phyloP scores from a whole-genome alignment of 768 basidiomycete genomes.

The Rickenella mellea region DNA sequence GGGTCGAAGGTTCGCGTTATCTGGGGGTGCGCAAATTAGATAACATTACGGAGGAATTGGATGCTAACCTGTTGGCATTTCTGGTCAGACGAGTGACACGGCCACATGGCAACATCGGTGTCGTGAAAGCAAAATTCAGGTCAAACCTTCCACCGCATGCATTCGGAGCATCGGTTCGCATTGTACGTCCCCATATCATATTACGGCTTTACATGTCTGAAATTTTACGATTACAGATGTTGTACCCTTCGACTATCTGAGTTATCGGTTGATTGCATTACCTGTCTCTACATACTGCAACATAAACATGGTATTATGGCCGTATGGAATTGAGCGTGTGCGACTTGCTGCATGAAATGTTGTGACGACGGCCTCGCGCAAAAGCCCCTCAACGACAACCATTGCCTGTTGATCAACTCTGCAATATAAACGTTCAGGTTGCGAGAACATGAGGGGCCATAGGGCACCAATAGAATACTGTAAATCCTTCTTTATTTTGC shows the following conservation, averaged over 20 bases:
- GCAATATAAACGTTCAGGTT: too few species aligned
- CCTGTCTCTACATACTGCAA: too few species aligned
- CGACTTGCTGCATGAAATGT: too few species aligned
- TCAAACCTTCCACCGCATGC: slow-evolving; percentile 91
- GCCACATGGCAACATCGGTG: slow-evolving; percentile 89
- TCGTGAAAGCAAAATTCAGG: slow-evolving; percentile 94
- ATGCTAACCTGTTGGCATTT: slow-evolving; percentile 1
- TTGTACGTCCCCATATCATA: slow-evolving; percentile 47
- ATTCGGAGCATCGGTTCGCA: slow-evolving; percentile 87
- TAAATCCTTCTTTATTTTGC: too few species aligned
- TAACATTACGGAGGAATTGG: neutral
- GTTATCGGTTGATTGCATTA: slow-evolving; percentile 17
- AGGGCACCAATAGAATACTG: too few species aligned
- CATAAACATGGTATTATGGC: too few species aligned
- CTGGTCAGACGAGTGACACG: slow-evolving; percentile 73
- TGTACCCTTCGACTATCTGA: slow-evolving; percentile 84
- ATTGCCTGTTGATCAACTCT: too few species aligned
- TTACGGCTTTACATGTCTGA: slow-evolving; percentile 1
- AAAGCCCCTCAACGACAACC: too few species aligned
- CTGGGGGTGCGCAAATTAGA: slow-evolving; percentile 72
- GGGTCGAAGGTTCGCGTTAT: slow-evolving; percentile 96
- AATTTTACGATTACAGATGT: slow-evolving; percentile 49
- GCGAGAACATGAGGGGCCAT: too few species aligned
- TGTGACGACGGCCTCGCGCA: too few species aligned
- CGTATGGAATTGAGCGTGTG: too few species aligned